Base-by-base conservation (phyloP, 2,329 filamentous ascomycete species). In the Nemania sp. region DNA sequence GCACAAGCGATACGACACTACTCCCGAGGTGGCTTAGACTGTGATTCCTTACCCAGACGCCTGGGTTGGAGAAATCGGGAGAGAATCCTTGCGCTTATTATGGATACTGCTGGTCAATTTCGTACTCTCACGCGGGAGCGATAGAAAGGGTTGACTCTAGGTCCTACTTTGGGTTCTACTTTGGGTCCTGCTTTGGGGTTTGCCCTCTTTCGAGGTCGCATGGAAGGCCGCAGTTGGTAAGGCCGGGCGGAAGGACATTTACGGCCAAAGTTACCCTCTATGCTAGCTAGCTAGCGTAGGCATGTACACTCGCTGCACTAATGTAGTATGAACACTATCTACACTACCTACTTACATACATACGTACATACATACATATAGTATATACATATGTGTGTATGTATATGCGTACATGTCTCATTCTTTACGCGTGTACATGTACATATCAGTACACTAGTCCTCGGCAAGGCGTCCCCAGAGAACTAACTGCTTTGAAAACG, bases 41-140 rank as follows among this genome's bases (percentile, higher is more conserved):
- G 71, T 73, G 68, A 71, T 73, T 74, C 72, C 72, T 73, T 75
- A 75, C 68, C 76, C 76, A 76, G 69, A 71, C 72, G 71, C 72
- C 75, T 75, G 76, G 76, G 75, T 76, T 75, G 45, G 70, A 64
- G 64, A 66, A 66, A 62, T 74, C 63, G 69, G 72, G 69, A 71
- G 54, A 45, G 45, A 63, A 76, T 73, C 76, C 76, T 73, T 77
- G 74, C 69, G 67, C 72, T 71, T 71, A 66, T 63, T 63, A 70
- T 57, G 65, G 65, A 56, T 60, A 67, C 56, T 38, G 55, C 54
- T 55, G 35, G 41, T 53, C 62, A 52, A 58, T 62, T 62, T 57
- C 51, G 64, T 54, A 67, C 62, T 64, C 47, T 65, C 32, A 45
- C 57, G 54, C 55, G 56, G 54, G 57, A 55, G 57, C 13, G 53